Conservation (phyloP, 345 rosid genomes). For the Excoecaria cochinchinensis region DNA sequence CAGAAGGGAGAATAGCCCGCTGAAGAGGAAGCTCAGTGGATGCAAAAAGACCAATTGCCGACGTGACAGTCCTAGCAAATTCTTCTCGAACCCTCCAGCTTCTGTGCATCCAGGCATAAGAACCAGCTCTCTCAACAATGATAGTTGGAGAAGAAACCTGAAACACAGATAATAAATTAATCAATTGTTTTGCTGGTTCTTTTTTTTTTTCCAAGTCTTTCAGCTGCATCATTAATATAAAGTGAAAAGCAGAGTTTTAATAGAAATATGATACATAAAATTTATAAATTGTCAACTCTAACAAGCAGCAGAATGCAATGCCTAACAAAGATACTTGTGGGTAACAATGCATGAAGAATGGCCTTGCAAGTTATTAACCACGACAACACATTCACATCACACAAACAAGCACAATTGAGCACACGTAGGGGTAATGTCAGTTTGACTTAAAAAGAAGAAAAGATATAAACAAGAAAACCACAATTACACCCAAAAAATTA, state of each 20-base stretch:
- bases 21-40: constrained; percentile 97
- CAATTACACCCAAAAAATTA: not conserved
- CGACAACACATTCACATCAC: not conserved
- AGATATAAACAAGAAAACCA: not conserved
- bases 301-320: not conserved
- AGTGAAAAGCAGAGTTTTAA: not conserved
- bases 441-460: not conserved
- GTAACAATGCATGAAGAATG: not conserved
- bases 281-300: not conserved
- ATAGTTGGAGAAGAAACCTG: constrained; percentile 99
- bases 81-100: constrained; percentile 99
- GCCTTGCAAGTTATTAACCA: not conserved
- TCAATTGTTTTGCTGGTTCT: not conserved
- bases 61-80: constrained; percentile 91
- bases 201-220: not conserved
- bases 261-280: not conserved
- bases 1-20: constrained; percentile 92
- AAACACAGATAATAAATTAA: constrained; percentile 16
- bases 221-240: not conserved
- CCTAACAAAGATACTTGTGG: not conserved
- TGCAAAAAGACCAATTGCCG: constrained; percentile 85
- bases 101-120: constrained; percentile 90
- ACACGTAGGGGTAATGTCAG: not conserved
- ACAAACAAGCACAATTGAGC: not conserved
- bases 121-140: constrained; percentile 95